Evolutionary conservation across 2,329 filamentous ascomycete species (phyloP).

Genomic region (Emmonsiellopsis sp.): DNA sequence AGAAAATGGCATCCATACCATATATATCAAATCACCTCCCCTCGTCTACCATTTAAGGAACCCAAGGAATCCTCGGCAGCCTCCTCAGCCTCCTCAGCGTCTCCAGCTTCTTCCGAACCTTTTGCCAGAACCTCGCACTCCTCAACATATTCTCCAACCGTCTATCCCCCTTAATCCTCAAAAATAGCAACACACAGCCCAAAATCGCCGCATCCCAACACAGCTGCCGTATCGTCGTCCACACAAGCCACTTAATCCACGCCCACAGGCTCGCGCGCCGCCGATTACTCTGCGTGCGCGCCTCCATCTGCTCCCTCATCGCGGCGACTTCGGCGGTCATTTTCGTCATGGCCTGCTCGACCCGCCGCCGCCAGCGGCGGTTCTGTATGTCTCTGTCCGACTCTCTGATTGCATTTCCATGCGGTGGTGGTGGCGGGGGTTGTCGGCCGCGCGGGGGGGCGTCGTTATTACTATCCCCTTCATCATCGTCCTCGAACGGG

Average conservation of each 20-base stretch:
- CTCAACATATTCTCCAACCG: constrained; percentile 31
- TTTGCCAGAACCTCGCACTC: constrained; percentile 18
- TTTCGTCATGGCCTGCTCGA: constrained; percentile 77
- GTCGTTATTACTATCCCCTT: background rate
- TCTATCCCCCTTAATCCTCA: constrained; percentile 32
- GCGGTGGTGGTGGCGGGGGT: too few relatives aligned
- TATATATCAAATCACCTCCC: too few relatives aligned
- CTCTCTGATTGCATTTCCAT: constrained; percentile 20
- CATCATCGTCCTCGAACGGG: constrained; percentile 10
- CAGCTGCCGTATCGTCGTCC: constrained; percentile 63
- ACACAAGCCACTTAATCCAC: constrained; percentile 63
- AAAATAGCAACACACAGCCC: constrained; percentile 29
- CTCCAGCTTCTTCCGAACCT: constrained; percentile 24
- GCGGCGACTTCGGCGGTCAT: constrained; percentile 90
- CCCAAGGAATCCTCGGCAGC: constrained; percentile 15
- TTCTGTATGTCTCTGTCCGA: constrained; percentile 23
- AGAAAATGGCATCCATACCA: too few relatives aligned
- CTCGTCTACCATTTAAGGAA: constrained; percentile 11
- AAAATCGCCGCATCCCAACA: constrained; percentile 56
- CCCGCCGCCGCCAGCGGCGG: constrained; percentile 64
- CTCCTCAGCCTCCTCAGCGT: constrained; percentile 18
- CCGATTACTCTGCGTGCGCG: constrained; percentile 60
- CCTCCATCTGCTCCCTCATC: constrained; percentile 78
- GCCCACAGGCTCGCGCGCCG: constrained; percentile 55
- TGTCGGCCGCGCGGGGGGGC: too few relatives aligned